These are phyloP conservation scores for Termitomyces eurrhizus DNA, from an alignment of 768 basidiomycete genomes.

Conservation along the genomic window DNA sequence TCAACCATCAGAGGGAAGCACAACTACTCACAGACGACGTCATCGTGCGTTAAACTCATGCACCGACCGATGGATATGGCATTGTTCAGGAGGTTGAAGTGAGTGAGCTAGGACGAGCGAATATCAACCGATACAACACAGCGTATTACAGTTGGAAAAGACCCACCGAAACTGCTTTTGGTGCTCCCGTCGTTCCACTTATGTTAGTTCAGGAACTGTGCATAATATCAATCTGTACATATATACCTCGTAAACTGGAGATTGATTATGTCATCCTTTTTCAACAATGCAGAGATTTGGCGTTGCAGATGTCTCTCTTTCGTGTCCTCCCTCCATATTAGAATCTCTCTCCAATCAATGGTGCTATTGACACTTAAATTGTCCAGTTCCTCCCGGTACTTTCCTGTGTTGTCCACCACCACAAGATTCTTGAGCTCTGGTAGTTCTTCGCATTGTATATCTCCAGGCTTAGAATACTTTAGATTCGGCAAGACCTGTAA, in stretches of 20 bases:
- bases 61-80: constrained; percentile 63
- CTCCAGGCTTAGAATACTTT: constrained; percentile 41
- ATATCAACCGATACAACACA: not conserved
- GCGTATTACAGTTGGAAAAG: not conserved
- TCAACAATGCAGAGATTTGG: constrained; percentile 35
- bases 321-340: constrained; percentile 62
- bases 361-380: constrained; percentile 42
- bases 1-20: not conserved
- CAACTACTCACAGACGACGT: constrained; percentile 58
- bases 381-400: constrained; percentile 32
- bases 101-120: constrained; percentile 56
- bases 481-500: constrained; percentile 55
- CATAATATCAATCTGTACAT: not conserved
- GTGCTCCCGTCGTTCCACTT: constrained; percentile 77
- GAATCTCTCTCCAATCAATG: constrained; percentile 68
- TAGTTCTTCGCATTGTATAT: constrained; percentile 53
- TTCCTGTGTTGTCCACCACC: constrained; percentile 58
- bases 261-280: constrained; percentile 72
- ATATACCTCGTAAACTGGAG: constrained; percentile 80
- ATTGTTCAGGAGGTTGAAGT: constrained; percentile 78
- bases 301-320: constrained; percentile 39
- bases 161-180: constrained; percentile 80
- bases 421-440: constrained; percentile 63
- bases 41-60: constrained; percentile 64
- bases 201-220: not conserved